Evolutionary conservation across 306 rosid species (phyloP), one percentile per base, ranked within the genome.

Genomic region (Citrullus mucosospermus): DNA sequence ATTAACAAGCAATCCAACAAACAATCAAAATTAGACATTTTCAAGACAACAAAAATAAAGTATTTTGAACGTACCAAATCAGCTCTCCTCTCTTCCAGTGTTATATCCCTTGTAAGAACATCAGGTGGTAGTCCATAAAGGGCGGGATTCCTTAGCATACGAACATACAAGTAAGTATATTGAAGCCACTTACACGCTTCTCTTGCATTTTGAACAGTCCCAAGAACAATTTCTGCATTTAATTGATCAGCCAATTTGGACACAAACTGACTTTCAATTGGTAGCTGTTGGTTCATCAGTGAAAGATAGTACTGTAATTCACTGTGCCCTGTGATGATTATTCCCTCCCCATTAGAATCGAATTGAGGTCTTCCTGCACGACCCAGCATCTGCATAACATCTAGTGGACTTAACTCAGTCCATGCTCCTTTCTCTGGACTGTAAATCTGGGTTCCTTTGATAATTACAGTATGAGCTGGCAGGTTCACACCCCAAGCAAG

Each of bases 401-500:
- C 94, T 75, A 94, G 89, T 80, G 98, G 98, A 84, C 96, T 92
- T 7, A 94, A 87, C 82, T 92, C 98, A 79, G 97, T 95, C 98
- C 97, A 95, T 79, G 97, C 96, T 34, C 97, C 98, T 85, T 95
- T 95, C 59, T 91, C 97, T 25, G 97, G 98, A 83, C 88, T 90
- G 84, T 89, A 94, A 56, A 95, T 86, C 88, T 95, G 97, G n/a
- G 98, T 92, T 60, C 98, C 98, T 59, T 92, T 95, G 75, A 92
- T 92, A 57, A 94, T 92, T 68, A 94, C 98, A 28, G 91, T 84
- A 73, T 92, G 97, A 60, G 98, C 98, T 28, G 98, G 97, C 41
- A 94, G 87, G 81, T 94, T 94, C 86, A 92, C 97, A 84, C 97
- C 98, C 98, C 97, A 94, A 62, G 98, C 97, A 84, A 94, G 96